A percentile compares a stretch with the other conserved stretches of the same genome.
These are phyloP conservation scores for Colletotrichum cuscutae DNA, from an alignment of 2,329 filamentous ascomycete species.

Conservation along the genomic window DNA sequence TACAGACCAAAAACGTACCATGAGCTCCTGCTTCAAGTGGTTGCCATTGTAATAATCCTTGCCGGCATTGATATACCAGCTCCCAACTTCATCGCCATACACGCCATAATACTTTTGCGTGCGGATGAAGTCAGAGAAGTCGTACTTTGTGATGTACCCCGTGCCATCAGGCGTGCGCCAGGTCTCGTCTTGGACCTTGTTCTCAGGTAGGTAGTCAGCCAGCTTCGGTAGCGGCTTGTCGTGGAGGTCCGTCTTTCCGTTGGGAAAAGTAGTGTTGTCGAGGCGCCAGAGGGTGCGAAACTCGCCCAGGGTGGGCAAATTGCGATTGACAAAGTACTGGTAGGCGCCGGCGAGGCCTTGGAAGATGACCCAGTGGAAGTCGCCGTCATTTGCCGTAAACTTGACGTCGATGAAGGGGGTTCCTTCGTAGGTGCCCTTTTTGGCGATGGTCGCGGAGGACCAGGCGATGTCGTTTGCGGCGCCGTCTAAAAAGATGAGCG, in stretches of 20 bases:
- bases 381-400: conserved; percentile 57
- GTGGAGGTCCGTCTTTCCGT: conserved; percentile 55
- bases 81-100: conserved; percentile 59
- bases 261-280: conserved; percentile 58
- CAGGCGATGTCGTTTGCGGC: conserved; percentile 57
- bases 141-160: conserved; percentile 63
- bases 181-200: conserved; percentile 65
- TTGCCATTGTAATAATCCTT: conserved; percentile 64
- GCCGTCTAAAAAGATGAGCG: conserved; percentile 48
- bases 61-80: conserved; percentile 61
- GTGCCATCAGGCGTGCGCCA: conserved; percentile 49
- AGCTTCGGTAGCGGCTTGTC: conserved; percentile 57
- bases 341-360: conserved; percentile 61
- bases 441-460: conserved; percentile 55
- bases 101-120: conserved; percentile 59
- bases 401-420: conserved; percentile 57
- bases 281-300: conserved; percentile 62
- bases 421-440: conserved; percentile 43
- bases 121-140: conserved; percentile 45
- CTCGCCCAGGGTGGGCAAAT: conserved; percentile 57
- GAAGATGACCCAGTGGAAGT: conserved; percentile 64
- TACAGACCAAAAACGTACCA: conserved; percentile 38
- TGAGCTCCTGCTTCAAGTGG: conserved; percentile 63
- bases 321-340: conserved; percentile 64
- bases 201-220: conserved; percentile 52